phyloP scores from a whole-genome alignment of 1,139 yeast species.

The Scheffersomyces insectosa region DNA sequence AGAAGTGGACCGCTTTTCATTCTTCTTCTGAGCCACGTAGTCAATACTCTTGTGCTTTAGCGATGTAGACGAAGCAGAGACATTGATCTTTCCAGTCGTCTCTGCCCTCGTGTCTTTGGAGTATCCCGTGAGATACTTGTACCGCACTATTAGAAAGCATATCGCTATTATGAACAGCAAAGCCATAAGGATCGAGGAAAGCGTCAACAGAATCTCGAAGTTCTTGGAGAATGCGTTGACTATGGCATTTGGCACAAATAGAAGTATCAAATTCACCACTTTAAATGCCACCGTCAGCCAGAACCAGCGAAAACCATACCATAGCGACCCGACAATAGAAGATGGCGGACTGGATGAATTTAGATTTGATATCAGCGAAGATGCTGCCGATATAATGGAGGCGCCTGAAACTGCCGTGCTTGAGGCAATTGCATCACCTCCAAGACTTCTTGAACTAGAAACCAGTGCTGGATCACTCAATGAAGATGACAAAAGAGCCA shows the following conservation, averaged over 20 bases:
- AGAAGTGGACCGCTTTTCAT: slow-evolving; percentile 26
- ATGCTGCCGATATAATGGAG: background rate
- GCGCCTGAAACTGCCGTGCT: too few relatives aligned
- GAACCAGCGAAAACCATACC: slow-evolving; percentile 13
- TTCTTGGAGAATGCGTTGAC: slow-evolving; percentile 27
- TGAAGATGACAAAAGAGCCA: too few relatives aligned
- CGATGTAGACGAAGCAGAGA: slow-evolving; percentile 8
- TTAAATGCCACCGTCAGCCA: slow-evolving; percentile 20
- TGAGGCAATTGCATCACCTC: too few relatives aligned
- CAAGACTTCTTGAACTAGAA: too few relatives aligned
- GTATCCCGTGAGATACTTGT: slow-evolving; percentile 40
- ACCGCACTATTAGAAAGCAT: slow-evolving; percentile 36
- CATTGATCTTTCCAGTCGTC: slow-evolving; percentile 11
- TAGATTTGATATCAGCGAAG: background rate
- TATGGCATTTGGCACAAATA: slow-evolving; percentile 23
- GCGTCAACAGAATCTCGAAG: slow-evolving; percentile 35
- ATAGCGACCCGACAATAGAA: background rate
- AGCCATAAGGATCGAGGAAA: slow-evolving; percentile 31
- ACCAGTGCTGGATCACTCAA: too few relatives aligned
- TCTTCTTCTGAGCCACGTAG: slow-evolving; percentile 32
- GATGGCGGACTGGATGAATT: too few relatives aligned
- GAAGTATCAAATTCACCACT: slow-evolving; percentile 18
- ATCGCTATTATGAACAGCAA: slow-evolving; percentile 19
- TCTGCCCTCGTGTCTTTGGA: slow-evolving; percentile 25
- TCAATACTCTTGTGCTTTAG: slow-evolving; percentile 10